Base-by-base conservation (phyloP, 352 stramenopile genomes). In the Globisporangium uncinulatum region DNA sequence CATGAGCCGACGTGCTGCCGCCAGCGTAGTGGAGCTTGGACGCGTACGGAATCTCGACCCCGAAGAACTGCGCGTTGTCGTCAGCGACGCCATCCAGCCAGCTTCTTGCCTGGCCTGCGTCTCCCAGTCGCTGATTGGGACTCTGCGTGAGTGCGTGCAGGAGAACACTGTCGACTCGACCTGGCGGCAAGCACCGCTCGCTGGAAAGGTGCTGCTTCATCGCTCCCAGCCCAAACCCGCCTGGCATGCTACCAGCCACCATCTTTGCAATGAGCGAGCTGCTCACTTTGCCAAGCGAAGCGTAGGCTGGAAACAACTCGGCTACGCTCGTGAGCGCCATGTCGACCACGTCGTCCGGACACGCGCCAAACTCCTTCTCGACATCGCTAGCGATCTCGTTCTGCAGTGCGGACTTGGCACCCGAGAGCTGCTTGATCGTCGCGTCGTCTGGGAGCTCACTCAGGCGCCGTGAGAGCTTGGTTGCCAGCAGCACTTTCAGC, bases 311-410 rank as follows among this genome's bases (percentile, higher is more conserved):
- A 65, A 89, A 84, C 61, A 91, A 89, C 44, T 48, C 54, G 9
- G 87, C 83, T 13, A 96, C 60, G 46, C 94, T 81, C 6, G 31
- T 45, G 36, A 96, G 46, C 69, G 90, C 91, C 56, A 83, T 75
- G 42, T 96, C 86, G 31, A 80, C 81, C 8, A 74, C 83, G 44
- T 90, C 84, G 29, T 95, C 87, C 10, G 74, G 71, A 11, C 62
- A 71, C n/a, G 74, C 84, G 29, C 83, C 85, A 32, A 96, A 95
- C 67, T 96, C 87, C 61, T 81, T 87, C 67, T 88, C 83, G 39
- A 96, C 37, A 15, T 96, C 87, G 14, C 85, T 86, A 34, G 92
- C 74, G 24, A 96, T 79, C 67, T 96, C 87, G 57, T 95, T 96
- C 57, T 95, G 85, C n/a, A 95, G 66, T 24, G 87, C 83, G 8